Conservation (phyloP, 2,329 filamentous ascomycete genomes). For the Geosmithia flava region DNA sequence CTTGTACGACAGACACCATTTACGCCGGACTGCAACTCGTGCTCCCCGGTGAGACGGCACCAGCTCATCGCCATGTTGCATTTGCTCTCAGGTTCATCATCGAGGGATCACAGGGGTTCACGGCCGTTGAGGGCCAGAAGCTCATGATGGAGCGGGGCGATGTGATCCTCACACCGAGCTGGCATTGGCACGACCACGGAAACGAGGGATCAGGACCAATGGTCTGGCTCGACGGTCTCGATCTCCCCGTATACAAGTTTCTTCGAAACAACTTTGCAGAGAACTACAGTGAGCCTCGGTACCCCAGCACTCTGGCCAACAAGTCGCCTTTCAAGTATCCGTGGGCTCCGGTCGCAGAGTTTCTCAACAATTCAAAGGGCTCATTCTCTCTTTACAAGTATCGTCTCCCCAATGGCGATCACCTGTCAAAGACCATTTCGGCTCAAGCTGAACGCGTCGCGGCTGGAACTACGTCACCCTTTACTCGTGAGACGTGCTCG, state of each 20-base stretch:
- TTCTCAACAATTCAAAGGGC: background rate
- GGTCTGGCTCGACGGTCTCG: slow-evolving; percentile 44
- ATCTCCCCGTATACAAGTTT: slow-evolving; percentile 35
- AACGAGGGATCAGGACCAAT: slow-evolving; percentile 39
- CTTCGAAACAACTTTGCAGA: slow-evolving; percentile 41
- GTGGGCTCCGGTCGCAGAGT: slow-evolving; percentile 27
- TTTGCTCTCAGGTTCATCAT: slow-evolving; percentile 44
- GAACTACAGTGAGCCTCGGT: slow-evolving; percentile 27
- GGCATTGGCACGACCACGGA: slow-evolving; percentile 6
- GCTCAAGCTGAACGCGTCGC: slow-evolving; percentile 31
- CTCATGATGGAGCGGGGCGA: slow-evolving; percentile 37
- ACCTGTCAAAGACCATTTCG: slow-evolving; percentile 26
- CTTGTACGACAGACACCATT: slow-evolving; percentile 41
- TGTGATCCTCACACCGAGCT: slow-evolving; percentile 37
- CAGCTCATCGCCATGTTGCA: slow-evolving; percentile 38
- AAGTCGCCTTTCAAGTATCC: slow-evolving; percentile 32
- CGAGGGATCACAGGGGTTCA: slow-evolving; percentile 39
- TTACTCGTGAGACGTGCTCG: slow-evolving; percentile 34
- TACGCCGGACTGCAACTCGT: slow-evolving; percentile 43
- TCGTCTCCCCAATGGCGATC: slow-evolving; percentile 13
- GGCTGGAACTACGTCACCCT: slow-evolving; percentile 19
- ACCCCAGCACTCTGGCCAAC: slow-evolving; percentile 15
- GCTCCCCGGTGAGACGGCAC: slow-evolving; percentile 37
- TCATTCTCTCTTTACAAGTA: slow-evolving; percentile 14
- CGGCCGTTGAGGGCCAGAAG: slow-evolving; percentile 35